A percentile compares a stretch with the other conserved stretches of the same genome.
Conservation (phyloP, 2,329 filamentous ascomycete genomes). For the Penicillium sp. region DNA sequence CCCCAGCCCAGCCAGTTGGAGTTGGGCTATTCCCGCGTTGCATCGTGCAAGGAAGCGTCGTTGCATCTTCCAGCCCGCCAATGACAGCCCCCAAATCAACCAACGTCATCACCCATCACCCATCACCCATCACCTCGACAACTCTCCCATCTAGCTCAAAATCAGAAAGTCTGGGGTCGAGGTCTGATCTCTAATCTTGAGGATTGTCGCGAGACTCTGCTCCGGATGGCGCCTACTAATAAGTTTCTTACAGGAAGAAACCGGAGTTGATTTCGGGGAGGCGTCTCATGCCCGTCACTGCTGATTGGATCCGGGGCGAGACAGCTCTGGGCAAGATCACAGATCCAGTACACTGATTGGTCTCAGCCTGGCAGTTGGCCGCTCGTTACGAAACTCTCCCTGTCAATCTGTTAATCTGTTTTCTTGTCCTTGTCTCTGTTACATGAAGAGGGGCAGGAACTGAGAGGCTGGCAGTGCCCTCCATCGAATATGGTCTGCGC, state of each 20-base stretch:
- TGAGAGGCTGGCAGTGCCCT: not conserved
- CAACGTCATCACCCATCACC: not conserved
- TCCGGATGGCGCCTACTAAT: conserved; percentile 11
- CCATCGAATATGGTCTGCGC: not conserved
- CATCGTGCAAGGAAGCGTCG: conserved; percentile 8
- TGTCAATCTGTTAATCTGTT: not conserved
- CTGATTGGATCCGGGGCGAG: conserved; percentile 11
- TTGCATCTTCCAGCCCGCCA: conserved; percentile 4
- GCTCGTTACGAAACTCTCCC: conserved; percentile 15
- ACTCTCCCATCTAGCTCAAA: not conserved
- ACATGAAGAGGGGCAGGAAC: not conserved
- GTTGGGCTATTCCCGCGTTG: conserved; percentile 4
- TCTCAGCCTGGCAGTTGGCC: conserved; percentile 1
- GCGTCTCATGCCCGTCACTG: conserved; percentile 5
- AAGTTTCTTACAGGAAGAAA: conserved; percentile 14
- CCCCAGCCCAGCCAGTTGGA: conserved; percentile 2
- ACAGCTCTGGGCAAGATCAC: conserved; percentile 10
- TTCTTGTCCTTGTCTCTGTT: not conserved
- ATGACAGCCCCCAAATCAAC: not conserved
- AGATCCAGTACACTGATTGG: conserved; percentile 12
- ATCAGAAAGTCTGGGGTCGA: not conserved
- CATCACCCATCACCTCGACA: not conserved
- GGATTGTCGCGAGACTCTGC: not conserved
- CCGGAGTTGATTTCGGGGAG: conserved; percentile 14
- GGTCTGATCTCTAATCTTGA: conserved; percentile 1